Conservation (phyloP, 164 flowering plant species). For the Saururus chinensis region DNA sequence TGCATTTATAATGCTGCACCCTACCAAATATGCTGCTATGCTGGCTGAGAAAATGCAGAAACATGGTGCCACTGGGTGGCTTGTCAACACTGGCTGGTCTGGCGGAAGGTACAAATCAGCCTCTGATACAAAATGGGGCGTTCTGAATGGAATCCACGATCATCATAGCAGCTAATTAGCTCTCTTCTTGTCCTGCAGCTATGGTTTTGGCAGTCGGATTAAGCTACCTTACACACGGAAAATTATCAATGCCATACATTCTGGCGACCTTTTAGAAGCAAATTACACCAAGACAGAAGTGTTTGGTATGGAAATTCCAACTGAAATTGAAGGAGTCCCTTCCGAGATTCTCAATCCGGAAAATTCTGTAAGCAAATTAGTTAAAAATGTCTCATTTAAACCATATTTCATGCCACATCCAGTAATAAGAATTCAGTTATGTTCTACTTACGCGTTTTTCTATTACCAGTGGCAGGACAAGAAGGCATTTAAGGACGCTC, state of each 20-base stretch:
- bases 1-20: slow-evolving; percentile 97
- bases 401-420: neutral
- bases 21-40: slow-evolving; percentile 97
- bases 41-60: slow-evolving; percentile 92
- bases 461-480: slow-evolving; percentile 73
- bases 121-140: too few relatives aligned
- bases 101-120: slow-evolving; percentile 71
- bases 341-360: slow-evolving; percentile 77
- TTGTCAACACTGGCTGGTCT: slow-evolving; percentile 99
- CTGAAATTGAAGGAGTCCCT: slow-evolving; percentile 82
- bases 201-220: slow-evolving; percentile 80
- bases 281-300: slow-evolving; percentile 56
- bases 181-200: slow-evolving; percentile 30
- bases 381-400: neutral
- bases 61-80: slow-evolving; percentile 99
- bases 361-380: slow-evolving; percentile 54
- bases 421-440: neutral
- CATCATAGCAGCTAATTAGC: neutral
- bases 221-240: slow-evolving; percentile 73
- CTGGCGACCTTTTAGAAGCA: slow-evolving; percentile 70
- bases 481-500: slow-evolving; percentile 57
- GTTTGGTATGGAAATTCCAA: slow-evolving; percentile 86
- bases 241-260: slow-evolving; percentile 93
- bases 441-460: neutral
- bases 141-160: neutral